phyloP scores from a whole-genome alignment of 805 yeast species.

The Ogataea corticis region DNA sequence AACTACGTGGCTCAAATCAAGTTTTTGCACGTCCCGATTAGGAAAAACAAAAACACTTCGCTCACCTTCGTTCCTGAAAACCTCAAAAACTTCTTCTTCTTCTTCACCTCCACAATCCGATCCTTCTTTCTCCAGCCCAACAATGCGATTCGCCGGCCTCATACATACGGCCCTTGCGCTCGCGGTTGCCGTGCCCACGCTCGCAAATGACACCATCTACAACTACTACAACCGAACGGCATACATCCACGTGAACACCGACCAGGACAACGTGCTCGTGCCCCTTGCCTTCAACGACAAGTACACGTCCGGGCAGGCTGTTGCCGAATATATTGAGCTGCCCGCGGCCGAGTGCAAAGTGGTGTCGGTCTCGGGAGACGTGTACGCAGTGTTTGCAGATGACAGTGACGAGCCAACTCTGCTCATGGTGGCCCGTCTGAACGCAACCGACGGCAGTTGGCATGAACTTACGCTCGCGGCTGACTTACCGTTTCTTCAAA shows the following conservation, averaged over 20 bases:
- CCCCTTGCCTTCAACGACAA: constrained; percentile 29
- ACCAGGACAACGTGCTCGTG: constrained; percentile 18
- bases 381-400: constrained; percentile 30
- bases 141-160: background rate
- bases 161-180: background rate
- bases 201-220: constrained; percentile 31
- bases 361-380: constrained; percentile 14
- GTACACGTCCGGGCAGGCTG: constrained; percentile 23
- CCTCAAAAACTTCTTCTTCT: too few relatives aligned
- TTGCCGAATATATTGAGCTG: constrained; percentile 14
- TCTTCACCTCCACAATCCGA: too few relatives aligned
- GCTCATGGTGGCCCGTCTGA: constrained; percentile 15
- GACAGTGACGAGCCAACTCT: background rate
- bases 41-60: constrained; percentile 3
- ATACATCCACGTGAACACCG: constrained; percentile 26
- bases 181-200: background rate
- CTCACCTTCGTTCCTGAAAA: too few relatives aligned
- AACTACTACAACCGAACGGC: constrained; percentile 33
- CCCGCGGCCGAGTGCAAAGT: constrained; percentile 28
- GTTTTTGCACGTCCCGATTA: background rate
- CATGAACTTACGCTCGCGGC: constrained; percentile 14
- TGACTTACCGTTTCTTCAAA: constrained; percentile 23
- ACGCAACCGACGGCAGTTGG: constrained; percentile 27
- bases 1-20: too few relatives aligned
- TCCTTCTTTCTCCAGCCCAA: background rate